phyloP scores from a whole-genome alignment of 306 rosid genomes.

The Rosa chinensis region DNA sequence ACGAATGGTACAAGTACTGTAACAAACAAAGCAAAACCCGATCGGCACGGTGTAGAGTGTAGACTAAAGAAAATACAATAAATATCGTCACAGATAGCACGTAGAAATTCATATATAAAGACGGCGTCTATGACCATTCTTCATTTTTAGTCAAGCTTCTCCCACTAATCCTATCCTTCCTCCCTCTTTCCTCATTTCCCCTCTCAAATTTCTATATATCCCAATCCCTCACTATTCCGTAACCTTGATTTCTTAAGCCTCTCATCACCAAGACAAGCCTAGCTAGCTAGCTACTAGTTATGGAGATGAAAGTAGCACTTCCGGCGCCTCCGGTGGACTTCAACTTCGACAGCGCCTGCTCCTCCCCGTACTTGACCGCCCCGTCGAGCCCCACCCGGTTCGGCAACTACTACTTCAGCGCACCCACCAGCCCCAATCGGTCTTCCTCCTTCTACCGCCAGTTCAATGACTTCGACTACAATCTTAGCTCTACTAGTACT shows the following conservation, averaged over 20 bases:
- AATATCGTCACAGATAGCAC: not conserved
- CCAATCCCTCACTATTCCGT: conserved; percentile 27
- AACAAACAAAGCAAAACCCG: not conserved
- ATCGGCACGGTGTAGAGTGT: not conserved
- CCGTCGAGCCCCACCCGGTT: conserved; percentile 87
- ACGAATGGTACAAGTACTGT: not conserved
- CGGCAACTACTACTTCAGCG: conserved; percentile 64
- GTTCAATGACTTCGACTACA: conserved; percentile 12
- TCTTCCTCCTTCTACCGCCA: conserved; percentile 39
- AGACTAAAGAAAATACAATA: conserved; percentile 5
- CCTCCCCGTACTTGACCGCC: conserved; percentile 88
- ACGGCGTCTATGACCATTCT: conserved; percentile 16
- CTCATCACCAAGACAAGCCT: not conserved
- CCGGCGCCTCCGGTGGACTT: conserved; percentile 42
- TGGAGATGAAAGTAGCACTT: conserved; percentile 30
- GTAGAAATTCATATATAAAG: not conserved
- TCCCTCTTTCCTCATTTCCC: conserved; percentile 21
- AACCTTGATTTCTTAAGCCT: not conserved
- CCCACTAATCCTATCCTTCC: conserved; percentile 2
- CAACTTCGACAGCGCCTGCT: conserved; percentile 74
- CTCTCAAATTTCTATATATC: conserved; percentile 20
- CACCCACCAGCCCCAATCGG: conserved; percentile 82
- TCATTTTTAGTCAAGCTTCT: conserved; percentile 24
- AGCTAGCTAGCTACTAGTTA: not conserved
- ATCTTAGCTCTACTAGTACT: not conserved